phyloP scores from a whole-genome alignment of 805 yeast genomes.

The Zygosaccharomyces bisporus region DNA sequence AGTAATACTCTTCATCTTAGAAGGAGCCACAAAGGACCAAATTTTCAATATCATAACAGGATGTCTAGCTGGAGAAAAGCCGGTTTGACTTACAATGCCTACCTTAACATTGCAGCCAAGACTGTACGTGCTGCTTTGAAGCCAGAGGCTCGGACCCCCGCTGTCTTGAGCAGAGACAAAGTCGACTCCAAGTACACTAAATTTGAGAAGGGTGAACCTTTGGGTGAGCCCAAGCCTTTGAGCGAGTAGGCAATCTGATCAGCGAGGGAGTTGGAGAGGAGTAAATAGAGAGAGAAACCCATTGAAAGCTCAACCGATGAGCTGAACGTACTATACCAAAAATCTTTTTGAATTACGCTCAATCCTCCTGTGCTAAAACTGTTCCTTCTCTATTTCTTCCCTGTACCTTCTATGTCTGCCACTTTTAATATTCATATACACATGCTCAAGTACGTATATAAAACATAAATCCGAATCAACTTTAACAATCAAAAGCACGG shows the following conservation, averaged over 20 bases:
- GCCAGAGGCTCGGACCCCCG: slow-evolving; percentile 73
- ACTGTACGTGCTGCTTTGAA: slow-evolving; percentile 85
- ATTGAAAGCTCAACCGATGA: background rate
- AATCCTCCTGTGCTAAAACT: background rate
- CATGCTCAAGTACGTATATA: slow-evolving; percentile 6
- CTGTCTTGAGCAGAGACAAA: slow-evolving; percentile 62
- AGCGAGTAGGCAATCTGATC: slow-evolving; percentile 21
- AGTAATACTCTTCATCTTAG: background rate
- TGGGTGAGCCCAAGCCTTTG: slow-evolving; percentile 37
- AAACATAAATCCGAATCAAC: slow-evolving; percentile 3
- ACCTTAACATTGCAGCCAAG: slow-evolving; percentile 85
- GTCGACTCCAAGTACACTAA: slow-evolving; percentile 72
- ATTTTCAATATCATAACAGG: background rate
- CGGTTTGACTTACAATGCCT: slow-evolving; percentile 74
- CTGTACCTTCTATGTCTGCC: background rate
- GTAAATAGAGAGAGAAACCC: background rate
- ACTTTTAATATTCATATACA: slow-evolving; percentile 4
- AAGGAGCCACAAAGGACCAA: background rate
- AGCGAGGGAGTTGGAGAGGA: slow-evolving; percentile 2
- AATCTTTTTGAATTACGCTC: background rate
- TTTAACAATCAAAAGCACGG: background rate
- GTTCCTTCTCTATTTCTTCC: background rate
- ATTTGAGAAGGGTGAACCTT: slow-evolving; percentile 63
- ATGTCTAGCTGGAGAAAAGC: slow-evolving; percentile 65
- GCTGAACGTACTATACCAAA: background rate